Conservation (phyloP, 495 filamentous ascomycete genomes). For the Hypomontagnella submonticulosa region DNA sequence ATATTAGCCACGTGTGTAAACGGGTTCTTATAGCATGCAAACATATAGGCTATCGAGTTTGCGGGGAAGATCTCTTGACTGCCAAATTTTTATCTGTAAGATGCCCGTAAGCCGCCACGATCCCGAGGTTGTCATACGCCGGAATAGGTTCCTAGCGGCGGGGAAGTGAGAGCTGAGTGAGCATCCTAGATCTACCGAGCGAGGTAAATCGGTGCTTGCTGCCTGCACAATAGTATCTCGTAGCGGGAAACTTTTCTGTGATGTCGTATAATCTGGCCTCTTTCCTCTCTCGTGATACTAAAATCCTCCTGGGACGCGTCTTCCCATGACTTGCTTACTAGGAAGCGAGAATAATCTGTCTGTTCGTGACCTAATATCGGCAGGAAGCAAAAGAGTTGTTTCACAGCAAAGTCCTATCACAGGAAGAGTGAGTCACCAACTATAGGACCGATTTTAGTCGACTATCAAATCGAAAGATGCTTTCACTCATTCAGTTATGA, state of each 20-base stretch:
- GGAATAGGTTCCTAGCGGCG: background rate
- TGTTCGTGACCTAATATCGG: too few relatives aligned
- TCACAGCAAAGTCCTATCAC: too few relatives aligned
- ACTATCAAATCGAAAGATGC: too few relatives aligned
- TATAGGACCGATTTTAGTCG: too few relatives aligned
- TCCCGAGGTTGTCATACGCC: background rate
- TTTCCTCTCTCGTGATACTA: background rate
- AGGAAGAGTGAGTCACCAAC: too few relatives aligned
- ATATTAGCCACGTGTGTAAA: background rate
- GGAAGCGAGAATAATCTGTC: too few relatives aligned
- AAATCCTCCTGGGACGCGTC: too few relatives aligned
- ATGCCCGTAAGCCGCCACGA: constrained; percentile 23
- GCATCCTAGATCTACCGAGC: background rate
- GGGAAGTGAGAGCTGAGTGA: background rate
- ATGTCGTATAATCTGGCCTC: background rate
- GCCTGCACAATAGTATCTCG: constrained; percentile 2
- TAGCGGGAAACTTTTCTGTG: background rate
- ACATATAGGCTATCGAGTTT: constrained; percentile 14
- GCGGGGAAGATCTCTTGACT: constrained; percentile 40
- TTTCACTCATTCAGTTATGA: too few relatives aligned
- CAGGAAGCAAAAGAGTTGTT: too few relatives aligned
- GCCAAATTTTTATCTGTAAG: constrained; percentile 6
- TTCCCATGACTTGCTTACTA: too few relatives aligned
- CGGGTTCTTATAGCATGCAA: too few relatives aligned
- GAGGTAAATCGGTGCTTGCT: constrained; percentile 5